Conservation (phyloP, 2,329 filamentous ascomycete genomes). For the Ophiostoma angusticollis region DNA sequence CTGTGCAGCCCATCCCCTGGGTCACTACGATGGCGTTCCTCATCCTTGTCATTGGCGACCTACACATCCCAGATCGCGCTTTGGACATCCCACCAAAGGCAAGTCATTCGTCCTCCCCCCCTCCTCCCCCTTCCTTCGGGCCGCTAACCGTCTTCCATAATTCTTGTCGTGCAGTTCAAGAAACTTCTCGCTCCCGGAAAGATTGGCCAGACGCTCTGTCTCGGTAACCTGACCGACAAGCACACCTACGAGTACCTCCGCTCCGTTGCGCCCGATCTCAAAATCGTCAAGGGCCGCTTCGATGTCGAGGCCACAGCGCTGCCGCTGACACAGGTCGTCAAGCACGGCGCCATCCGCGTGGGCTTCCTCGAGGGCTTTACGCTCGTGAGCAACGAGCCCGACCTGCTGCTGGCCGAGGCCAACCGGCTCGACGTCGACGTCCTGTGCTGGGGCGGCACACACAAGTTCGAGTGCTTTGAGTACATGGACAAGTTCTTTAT, state of each 20-base stretch:
- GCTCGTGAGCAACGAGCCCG: slow-evolving; percentile 53
- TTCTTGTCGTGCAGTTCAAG: slow-evolving; percentile 49
- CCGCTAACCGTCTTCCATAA: slow-evolving; percentile 5
- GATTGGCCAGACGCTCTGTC: slow-evolving; percentile 68
- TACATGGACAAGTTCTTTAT: slow-evolving; percentile 66
- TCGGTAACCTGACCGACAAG: slow-evolving; percentile 70
- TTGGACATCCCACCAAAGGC: slow-evolving; percentile 87
- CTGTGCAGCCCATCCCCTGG: not conserved
- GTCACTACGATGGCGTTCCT: slow-evolving; percentile 68
- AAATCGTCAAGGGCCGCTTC: slow-evolving; percentile 55
- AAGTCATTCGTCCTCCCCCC: slow-evolving; percentile 15
- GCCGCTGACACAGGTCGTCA: slow-evolving; percentile 52
- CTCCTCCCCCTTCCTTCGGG: slow-evolving; percentile 5
- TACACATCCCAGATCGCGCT: slow-evolving; percentile 86
- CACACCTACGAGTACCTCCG: slow-evolving; percentile 71
- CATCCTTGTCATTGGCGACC: slow-evolving; percentile 82
- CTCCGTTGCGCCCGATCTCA: slow-evolving; percentile 58
- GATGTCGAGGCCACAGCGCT: slow-evolving; percentile 55
- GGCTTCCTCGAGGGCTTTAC: slow-evolving; percentile 58
- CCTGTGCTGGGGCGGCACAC: slow-evolving; percentile 55
- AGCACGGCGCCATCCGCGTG: slow-evolving; percentile 51
- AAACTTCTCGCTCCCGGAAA: slow-evolving; percentile 74
- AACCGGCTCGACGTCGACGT: slow-evolving; percentile 58
- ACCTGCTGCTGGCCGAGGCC: slow-evolving; percentile 53
- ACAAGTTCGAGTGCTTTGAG: slow-evolving; percentile 58